Base-by-base conservation (phyloP, 73 alveolate genomes). In the Stentor coeruleus region DNA sequence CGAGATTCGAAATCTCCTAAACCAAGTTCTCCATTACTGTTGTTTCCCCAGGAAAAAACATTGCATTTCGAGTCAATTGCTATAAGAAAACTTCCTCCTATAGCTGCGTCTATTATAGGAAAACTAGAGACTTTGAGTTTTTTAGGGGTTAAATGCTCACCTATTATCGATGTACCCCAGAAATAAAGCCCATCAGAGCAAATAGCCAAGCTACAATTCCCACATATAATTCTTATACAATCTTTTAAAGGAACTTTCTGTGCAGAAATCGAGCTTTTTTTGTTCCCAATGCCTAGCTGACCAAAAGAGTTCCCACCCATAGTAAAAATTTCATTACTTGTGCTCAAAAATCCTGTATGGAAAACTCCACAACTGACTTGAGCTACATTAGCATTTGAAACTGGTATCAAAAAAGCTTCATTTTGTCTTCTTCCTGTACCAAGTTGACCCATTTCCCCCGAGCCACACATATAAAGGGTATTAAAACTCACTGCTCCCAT, bases 251-350 rank as follows among this genome's bases (percentile, higher is more conserved):
- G 73, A 33, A 91, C 73, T 30, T 74, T 3, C 20, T 3, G 3
- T 35, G 92, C 91, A 3, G 58, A 36, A 55, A 59, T 39, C n/a
- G 85, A 39, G 58, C 57, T 81, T 55, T 87, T 88, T 59, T 86
- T 87, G 42, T 41, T 59, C n/a, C 94, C 96, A 3, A 41, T 31
- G n/a, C 99, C 99, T 35, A 95, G 83, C 86, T 95, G 92, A 0
- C 99, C 99, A 38, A 90, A 93, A 72, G 90, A 88, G 55, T 90
- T 85, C 3, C 92, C 94, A 11, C 99, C 99, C 86, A 92, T 82
- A 0, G 95, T 85, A 81, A 76, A 93, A 31, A 94, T 93, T 84
- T 89, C 88, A 36, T 98, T 96, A 41, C 85, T 77, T 36, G 87
- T 86, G 37, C 95, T 90, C 49, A 94, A 76, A 40, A 92, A 85